Base-by-base conservation (phyloP, 108 stramenopile species). In the Cyclotella sp. region DNA sequence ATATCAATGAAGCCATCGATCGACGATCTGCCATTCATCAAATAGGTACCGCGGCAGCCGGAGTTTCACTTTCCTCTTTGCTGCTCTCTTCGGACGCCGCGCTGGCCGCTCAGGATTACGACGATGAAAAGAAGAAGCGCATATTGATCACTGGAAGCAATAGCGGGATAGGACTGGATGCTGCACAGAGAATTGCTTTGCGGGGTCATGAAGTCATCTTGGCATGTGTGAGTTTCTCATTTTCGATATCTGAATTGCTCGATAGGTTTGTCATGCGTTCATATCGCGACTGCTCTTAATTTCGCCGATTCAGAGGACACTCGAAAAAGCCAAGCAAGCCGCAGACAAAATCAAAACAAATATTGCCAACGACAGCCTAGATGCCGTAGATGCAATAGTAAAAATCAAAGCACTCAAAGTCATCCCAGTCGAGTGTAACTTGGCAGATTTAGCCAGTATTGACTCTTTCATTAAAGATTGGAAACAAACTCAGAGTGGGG, bases 121-220 rank as follows among this genome's bases (percentile, higher is more conserved):
- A 72, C 13, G 71, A 49, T 46, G 55, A 51, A 15, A 62, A 45
- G 16, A 77, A 70, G 51, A 68, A 78, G 30, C 65, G 75, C 14
- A 77, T 87, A 46, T 66, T 84, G 24, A 82, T 87, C 30, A 87
- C 86, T 0, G 86, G 86, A 7, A 64, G 75, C 16, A 91, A 90
- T 67, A 85, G 84, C 7, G 95, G 95, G 3, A 93, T 96, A 42
- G 95, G 95, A 1, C 76, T 88, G 55, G 93, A 96, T 85, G 95
- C 95, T 5, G 83, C 89, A 6, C 75, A 80, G 51, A 74, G 89
- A 15, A 68, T 96, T 55, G 85, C 86, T 12, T 26, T 65, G 30
- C 52, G 70, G 30, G 91, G 89, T 13, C 91, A 92, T 55, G 86
- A 68, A 28, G 65, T 96, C 13, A 77, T 93, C 42, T 63, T 91